Evolutionary conservation across 192 early-diverging fungal species (phyloP).

Genomic region (Linnemannia elongata): DNA sequence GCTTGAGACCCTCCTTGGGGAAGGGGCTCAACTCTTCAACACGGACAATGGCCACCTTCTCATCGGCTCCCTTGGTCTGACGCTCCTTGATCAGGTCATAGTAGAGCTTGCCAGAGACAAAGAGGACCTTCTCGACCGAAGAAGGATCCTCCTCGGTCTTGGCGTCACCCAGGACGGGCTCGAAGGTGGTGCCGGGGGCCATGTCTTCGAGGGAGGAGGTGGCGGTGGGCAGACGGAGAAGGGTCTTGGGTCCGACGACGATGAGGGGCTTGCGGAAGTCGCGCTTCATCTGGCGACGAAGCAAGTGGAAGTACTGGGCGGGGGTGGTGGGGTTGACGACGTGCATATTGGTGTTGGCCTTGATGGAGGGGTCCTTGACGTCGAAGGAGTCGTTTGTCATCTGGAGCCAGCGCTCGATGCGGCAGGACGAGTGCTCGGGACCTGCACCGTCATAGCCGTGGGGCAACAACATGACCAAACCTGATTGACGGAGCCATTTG

Average conservation of each 20-base stretch:
- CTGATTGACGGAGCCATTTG: constrained; percentile 96
- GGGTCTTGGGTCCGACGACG: constrained; percentile 81
- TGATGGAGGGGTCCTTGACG: constrained; percentile 60
- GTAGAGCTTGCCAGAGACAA: constrained; percentile 93
- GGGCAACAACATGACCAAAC: constrained; percentile 93
- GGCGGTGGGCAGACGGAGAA: constrained; percentile 73
- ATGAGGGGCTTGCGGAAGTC: constrained; percentile 96
- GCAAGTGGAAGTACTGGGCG: constrained; percentile 95
- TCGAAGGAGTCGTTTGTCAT: constrained; percentile 86
- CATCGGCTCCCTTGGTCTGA: constrained; percentile 63
- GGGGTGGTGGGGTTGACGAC: constrained; percentile 94
- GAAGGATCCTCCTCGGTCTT: constrained; percentile 56
- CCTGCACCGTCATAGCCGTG: constrained; percentile 97
- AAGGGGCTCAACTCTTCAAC: constrained; percentile 95
- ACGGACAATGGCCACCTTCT: constrained; percentile 84
- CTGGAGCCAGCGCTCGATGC: constrained; percentile 97
- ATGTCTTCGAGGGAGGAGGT: constrained; percentile 86
- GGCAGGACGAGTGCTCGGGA: constrained; percentile 92
- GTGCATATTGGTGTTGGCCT: constrained; percentile 93
- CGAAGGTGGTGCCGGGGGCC: constrained; percentile 87
- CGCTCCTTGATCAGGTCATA: constrained; percentile 93
- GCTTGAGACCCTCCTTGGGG: constrained; percentile 76
- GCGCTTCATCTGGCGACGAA: constrained; percentile 93
- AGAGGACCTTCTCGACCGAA: constrained; percentile 77
- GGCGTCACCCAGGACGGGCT: constrained; percentile 82